phyloP scores from a whole-genome alignment of 1,139 yeast genomes.

The Pichia sp. region DNA sequence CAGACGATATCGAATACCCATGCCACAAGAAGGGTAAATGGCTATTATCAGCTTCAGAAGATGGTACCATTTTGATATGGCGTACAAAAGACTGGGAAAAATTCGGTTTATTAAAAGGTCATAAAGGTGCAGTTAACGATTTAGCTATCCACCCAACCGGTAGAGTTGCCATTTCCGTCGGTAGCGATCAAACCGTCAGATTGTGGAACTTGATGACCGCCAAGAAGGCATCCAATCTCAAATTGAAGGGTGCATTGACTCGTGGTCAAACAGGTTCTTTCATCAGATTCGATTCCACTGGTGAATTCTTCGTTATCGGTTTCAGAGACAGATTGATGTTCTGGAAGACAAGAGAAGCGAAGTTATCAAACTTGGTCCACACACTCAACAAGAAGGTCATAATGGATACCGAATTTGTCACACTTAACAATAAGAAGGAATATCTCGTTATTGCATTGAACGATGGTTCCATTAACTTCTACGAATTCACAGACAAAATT shows the following conservation, averaged over 20 bases:
- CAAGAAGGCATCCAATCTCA: constrained; percentile 86
- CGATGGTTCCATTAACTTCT: constrained; percentile 70
- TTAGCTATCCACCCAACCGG: constrained; percentile 92
- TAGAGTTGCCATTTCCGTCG: constrained; percentile 85
- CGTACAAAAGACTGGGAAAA: constrained; percentile 97
- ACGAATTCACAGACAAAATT: constrained; percentile 38
- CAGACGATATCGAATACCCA: constrained; percentile 21
- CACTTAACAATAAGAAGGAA: constrained; percentile 43
- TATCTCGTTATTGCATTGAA: constrained; percentile 68
- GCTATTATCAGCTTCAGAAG: constrained; percentile 90
- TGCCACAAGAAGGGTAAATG: constrained; percentile 63
- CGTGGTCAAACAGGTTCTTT: constrained; percentile 64
- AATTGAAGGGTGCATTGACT: constrained; percentile 64
- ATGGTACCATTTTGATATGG: constrained; percentile 90
- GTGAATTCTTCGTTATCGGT: constrained; percentile 74
- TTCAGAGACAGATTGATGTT: constrained; percentile 61
- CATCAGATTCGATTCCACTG: constrained; percentile 63
- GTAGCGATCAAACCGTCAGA: constrained; percentile 78
- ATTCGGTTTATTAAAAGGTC: constrained; percentile 86
- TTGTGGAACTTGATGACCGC: constrained; percentile 98
- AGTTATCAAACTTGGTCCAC: constrained; percentile 46
- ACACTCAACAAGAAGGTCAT: constrained; percentile 41
- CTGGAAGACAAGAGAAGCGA: constrained; percentile 65
- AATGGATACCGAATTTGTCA: constrained; percentile 62
- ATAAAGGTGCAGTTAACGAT: constrained; percentile 71